phyloP scores from a whole-genome alignment of 106 monocot species.

The Phalaenopsis aphrodite region DNA sequence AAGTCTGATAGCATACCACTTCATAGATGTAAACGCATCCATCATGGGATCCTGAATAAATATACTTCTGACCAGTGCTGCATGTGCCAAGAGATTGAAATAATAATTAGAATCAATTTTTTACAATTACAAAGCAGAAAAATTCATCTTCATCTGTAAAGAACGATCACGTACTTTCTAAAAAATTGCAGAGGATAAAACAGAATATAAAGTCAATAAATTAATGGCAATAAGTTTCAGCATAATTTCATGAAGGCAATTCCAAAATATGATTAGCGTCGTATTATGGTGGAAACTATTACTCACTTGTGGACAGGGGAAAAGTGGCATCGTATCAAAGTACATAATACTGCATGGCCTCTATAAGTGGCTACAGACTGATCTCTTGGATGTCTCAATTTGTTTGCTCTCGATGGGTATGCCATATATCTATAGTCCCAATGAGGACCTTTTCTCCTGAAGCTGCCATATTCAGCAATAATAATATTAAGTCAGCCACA shows the following conservation, averaged over 20 bases:
- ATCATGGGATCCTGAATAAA: slow-evolving; percentile 53
- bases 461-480: slow-evolving; percentile 19
- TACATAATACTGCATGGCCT: slow-evolving; percentile 78
- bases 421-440: slow-evolving; percentile 92
- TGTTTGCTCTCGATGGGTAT: slow-evolving; percentile 43
- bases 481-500: neutral
- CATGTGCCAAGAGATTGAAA: neutral
- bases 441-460: slow-evolving; percentile 16
- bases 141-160: neutral
- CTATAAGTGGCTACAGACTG: slow-evolving; percentile 74
- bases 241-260: neutral
- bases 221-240: neutral
- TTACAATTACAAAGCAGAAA: neutral
- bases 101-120: neutral
- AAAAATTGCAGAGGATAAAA: neutral
- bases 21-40: slow-evolving; percentile 42
- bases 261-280: neutral
- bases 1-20: slow-evolving; percentile 21
- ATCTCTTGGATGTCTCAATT: slow-evolving; percentile 58
- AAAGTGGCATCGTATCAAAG: slow-evolving; percentile 90
- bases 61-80: slow-evolving; percentile 60
- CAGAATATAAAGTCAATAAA: neutral
- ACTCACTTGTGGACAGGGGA: slow-evolving; percentile 65
- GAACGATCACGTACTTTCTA: neutral
- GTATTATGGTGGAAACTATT: neutral